A percentile compares a stretch with the other conserved stretches of the same genome.
phyloP scores from a whole-genome alignment of 805 yeast genomes.

The Wickerhamomyces chaumierensis region DNA sequence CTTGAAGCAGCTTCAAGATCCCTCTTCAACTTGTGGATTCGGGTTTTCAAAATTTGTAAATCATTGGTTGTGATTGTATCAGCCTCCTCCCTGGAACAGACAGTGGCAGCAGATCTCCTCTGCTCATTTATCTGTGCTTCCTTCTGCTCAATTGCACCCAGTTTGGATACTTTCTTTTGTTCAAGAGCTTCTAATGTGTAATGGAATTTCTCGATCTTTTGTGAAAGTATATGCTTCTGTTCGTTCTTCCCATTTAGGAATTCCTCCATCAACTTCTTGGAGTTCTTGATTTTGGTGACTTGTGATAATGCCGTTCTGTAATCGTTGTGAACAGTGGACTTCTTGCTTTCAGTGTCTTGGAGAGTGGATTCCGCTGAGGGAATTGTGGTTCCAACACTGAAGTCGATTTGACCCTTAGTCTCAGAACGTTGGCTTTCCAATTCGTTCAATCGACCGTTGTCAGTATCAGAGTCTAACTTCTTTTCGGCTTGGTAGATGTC shows the following conservation, averaged over 20 bases:
- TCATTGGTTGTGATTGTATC: conserved; percentile 27
- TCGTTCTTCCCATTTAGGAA: neutral
- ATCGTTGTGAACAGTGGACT: conserved; percentile 5
- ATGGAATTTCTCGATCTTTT: no score
- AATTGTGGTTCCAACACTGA: no score
- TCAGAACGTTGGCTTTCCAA: conserved; percentile 4
- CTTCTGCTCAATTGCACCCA: conserved; percentile 6
- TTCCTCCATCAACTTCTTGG: conserved; percentile 9
- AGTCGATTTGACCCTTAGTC: no score
- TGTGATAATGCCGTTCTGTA: no score
- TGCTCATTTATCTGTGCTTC: conserved; percentile 8
- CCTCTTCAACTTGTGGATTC: conserved; percentile 33
- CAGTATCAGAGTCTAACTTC: conserved; percentile 33
- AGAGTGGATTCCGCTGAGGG: no score
- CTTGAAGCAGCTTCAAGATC: conserved; percentile 42
- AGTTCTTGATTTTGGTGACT: no score
- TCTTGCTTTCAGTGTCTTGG: neutral
- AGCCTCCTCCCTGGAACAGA: conserved; percentile 39
- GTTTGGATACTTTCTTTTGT: neutral
- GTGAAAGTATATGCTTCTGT: neutral
- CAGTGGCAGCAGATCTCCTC: conserved; percentile 22
- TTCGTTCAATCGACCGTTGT: conserved; percentile 28
- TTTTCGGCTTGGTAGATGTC: conserved; percentile 24
- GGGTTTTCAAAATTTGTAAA: conserved; percentile 35
- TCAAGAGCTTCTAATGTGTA: neutral